Conservation (phyloP, 495 filamentous ascomycete genomes). For the Penicillium maclennaniae region DNA sequence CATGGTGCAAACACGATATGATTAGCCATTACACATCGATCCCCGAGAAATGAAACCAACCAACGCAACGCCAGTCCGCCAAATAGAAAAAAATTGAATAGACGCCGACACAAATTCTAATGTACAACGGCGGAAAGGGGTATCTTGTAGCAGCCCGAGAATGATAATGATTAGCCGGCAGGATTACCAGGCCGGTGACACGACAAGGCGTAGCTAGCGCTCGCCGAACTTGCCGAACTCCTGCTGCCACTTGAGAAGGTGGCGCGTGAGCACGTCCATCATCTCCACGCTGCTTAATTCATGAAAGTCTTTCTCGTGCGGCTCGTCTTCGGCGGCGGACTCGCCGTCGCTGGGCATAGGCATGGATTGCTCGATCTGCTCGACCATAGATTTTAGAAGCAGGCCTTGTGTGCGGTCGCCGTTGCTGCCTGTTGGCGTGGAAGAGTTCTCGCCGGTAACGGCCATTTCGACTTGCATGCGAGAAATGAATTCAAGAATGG, state of each 20-base stretch:
- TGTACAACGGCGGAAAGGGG: slow-evolving; percentile 25
- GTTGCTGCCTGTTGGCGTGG: slow-evolving; percentile 33
- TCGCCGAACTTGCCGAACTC: slow-evolving; percentile 54
- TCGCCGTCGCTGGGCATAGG: slow-evolving; percentile 23
- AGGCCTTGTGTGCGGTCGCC: slow-evolving; percentile 35
- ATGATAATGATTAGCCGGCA: neutral
- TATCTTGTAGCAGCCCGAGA: slow-evolving; percentile 18
- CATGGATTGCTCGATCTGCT: slow-evolving; percentile 33
- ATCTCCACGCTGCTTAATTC: slow-evolving; percentile 69
- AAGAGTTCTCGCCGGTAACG: slow-evolving; percentile 39
- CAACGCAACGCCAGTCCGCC: neutral
- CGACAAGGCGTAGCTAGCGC: slow-evolving; percentile 28
- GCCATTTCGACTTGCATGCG: slow-evolving; percentile 89
- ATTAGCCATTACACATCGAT: slow-evolving; percentile 1
- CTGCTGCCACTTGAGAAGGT: slow-evolving; percentile 76
- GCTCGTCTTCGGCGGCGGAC: slow-evolving; percentile 28
- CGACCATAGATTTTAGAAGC: slow-evolving; percentile 33
- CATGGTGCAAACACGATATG: neutral
- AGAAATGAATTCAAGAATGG: slow-evolving; percentile 85
- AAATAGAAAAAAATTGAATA: slow-evolving; percentile 8
- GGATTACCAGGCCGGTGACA: slow-evolving; percentile 3
- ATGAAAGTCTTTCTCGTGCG: slow-evolving; percentile 55
- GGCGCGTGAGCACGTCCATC: slow-evolving; percentile 75
- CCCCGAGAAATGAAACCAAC: neutral
- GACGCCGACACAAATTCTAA: slow-evolving; percentile 16